A percentile compares a stretch with the other conserved stretches of the same genome.
Evolutionary conservation across 805 yeast genomes (phyloP).

Genomic region (Lipomyces chichibuensis): DNA sequence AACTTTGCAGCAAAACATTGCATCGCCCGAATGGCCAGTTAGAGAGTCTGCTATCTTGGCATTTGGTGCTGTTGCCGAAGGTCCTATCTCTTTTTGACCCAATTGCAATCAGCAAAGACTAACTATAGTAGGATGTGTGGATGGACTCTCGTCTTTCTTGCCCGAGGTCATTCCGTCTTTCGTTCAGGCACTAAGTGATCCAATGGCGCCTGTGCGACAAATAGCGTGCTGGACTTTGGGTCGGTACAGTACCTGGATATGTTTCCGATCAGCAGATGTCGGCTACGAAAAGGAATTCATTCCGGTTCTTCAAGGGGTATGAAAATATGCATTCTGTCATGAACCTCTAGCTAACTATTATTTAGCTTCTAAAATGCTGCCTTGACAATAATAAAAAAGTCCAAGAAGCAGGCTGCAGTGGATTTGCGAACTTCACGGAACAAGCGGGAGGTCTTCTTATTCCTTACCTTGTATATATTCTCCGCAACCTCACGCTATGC

Average conservation of each 20-base stretch:
- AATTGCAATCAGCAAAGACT: not conserved
- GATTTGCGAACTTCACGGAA: constrained; percentile 82
- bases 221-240: constrained; percentile 96
- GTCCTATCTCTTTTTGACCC: constrained; percentile 42
- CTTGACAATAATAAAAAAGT: constrained; percentile 86
- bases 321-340: constrained; percentile 1
- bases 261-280: constrained; percentile 65
- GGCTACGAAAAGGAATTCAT: constrained; percentile 66
- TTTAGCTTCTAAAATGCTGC: constrained; percentile 58
- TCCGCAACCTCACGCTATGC: constrained; percentile 72
- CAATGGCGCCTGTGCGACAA: constrained; percentile 75
- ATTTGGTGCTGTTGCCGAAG: constrained; percentile 91
- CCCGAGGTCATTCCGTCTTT: constrained; percentile 83
- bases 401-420: constrained; percentile 92
- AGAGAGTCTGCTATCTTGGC: constrained; percentile 94
- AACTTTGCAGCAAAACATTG: constrained; percentile 67
- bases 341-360: not conserved
- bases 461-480: constrained; percentile 65
- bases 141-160: constrained; percentile 64
- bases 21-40: constrained; percentile 77
- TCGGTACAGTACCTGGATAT: constrained; percentile 81
- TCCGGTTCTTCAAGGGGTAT: constrained; percentile 75
- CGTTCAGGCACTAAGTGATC: constrained; percentile 74
- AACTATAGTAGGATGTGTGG: constrained; percentile 54
- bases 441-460: constrained; percentile 66